Conservation (phyloP, 108 stramenopile species). For the Fragilariopsis cylindrus region DNA sequence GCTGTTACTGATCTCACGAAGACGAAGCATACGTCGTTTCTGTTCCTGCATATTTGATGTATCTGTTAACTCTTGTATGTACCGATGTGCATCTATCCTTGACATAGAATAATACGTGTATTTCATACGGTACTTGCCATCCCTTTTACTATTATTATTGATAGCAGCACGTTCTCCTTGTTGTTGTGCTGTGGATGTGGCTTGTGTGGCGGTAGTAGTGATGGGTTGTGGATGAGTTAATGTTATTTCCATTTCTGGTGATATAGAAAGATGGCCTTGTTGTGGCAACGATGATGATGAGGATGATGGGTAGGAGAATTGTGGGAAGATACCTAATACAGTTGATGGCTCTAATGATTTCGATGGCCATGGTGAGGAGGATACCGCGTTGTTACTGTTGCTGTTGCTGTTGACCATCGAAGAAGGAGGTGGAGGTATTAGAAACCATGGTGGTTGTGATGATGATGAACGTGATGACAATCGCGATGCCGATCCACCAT, state of each 20-base stretch:
- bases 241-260: slow-evolving; percentile 14
- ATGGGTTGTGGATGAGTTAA: not conserved
- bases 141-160: not conserved
- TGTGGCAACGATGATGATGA: not conserved
- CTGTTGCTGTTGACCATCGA: no score
- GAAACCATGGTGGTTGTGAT: no score
- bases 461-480: no score
- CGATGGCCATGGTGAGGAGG: no score
- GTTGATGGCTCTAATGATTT: not conserved
- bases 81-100: not conserved
- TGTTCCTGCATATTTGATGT: not conserved
- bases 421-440: no score
- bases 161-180: not conserved
- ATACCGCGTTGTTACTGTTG: no score
- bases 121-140: slow-evolving; percentile 4
- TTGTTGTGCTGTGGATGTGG: not conserved
- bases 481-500: no score
- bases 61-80: not conserved
- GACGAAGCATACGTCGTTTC: no score
- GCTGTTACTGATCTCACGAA: no score
- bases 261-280: not conserved
- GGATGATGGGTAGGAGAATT: not conserved
- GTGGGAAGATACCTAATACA: not conserved
- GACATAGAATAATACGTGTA: not conserved
- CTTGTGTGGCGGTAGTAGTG: not conserved